Evolutionary conservation across 1,139 yeast species (phyloP), one percentile per base, ranked within the genome.

Genomic region (Zygosaccharomyces sapae): DNA sequence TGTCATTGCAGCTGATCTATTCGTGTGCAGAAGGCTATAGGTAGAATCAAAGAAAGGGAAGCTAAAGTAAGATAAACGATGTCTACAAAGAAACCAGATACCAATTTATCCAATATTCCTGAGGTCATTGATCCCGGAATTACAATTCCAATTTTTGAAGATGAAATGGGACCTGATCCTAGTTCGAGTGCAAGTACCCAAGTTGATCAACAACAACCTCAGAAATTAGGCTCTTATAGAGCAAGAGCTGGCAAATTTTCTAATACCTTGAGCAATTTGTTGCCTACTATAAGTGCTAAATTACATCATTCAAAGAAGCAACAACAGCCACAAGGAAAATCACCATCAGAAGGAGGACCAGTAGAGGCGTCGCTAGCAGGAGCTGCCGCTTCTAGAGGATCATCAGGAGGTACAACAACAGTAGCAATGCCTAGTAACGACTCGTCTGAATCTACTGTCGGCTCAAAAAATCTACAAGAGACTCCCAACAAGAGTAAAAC

Each of bases 61-160:
- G 16, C 16, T 16, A 27, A 27, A 9, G n/a, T 27, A 27, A 9
- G 31, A 4, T 12, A 19, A 18, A 16, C 22, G 5, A 19, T 31
- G 35, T 36, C 22, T 37, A 31, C 30, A 8, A 19, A 20, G 30
- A 29, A 42, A 30, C 30, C 34, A 36, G 45, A 35, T 16, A 52
- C 46, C 19, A 42, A 44, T 18, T 43, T 55, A 37, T 48, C 55
- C 9, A 59, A 55, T 43, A 61, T 62, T 9, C 66, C 67, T 13
- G 66, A 61, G 41, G 57, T 63, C 5, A 62, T 62, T 34, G 63
- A 62, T 46, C 66, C 68, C 1, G 67, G 67, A 35, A 61, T 62
- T 31, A 62, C 66, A 10, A 60, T 63, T 29, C 68, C 67, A 7
- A 61, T 63, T 19, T 64, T 56, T 50, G 55, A 51, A 33, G 55